These are phyloP conservation scores for Elongisporangium prolatum DNA, from an alignment of 352 stramenopile species.

Conservation along the genomic window DNA sequence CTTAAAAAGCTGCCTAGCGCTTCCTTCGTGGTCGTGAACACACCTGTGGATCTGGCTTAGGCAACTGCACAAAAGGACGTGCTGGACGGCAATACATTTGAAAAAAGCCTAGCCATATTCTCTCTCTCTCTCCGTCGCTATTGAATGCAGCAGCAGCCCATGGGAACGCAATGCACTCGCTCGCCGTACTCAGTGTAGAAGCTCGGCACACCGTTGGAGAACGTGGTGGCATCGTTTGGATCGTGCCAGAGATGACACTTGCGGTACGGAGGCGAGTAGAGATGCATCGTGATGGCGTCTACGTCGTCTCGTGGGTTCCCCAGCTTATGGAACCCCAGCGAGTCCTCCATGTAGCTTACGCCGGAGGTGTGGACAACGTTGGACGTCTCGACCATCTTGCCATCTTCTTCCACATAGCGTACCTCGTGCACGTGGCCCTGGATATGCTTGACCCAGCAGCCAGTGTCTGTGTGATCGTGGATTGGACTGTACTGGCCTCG, in stretches of 20 bases:
- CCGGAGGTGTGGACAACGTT: conserved; percentile 55
- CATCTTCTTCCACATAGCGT: conserved; percentile 61
- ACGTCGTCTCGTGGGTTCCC: conserved; percentile 62
- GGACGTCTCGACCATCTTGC: conserved; percentile 47
- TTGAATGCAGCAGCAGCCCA: neutral
- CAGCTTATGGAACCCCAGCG: conserved; percentile 90
- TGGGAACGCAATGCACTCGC: neutral
- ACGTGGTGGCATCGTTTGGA: conserved; percentile 45
- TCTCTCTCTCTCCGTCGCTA: neutral
- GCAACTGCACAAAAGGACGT: neutral
- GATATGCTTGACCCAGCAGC: conserved; percentile 89
- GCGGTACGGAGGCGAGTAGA: conserved; percentile 91
- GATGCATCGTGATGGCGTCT: conserved; percentile 89
- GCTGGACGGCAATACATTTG: neutral
- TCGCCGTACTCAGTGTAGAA: conserved; percentile 83
- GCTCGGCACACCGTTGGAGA: conserved; percentile 62
- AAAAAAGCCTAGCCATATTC: neutral
- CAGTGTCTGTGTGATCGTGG: conserved; percentile 91
- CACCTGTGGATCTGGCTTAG: neutral
- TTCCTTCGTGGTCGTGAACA: neutral
- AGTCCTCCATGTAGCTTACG: conserved; percentile 91
- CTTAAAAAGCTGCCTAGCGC: conserved; percentile 4
- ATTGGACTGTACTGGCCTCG: conserved; percentile 85
- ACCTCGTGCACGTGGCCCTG: conserved; percentile 87
- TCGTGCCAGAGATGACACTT: conserved; percentile 89